Evolutionary conservation across 108 stramenopile species (phyloP), one percentile per base, ranked within the genome.

Genomic region (Chaetoceros muelleri): DNA sequence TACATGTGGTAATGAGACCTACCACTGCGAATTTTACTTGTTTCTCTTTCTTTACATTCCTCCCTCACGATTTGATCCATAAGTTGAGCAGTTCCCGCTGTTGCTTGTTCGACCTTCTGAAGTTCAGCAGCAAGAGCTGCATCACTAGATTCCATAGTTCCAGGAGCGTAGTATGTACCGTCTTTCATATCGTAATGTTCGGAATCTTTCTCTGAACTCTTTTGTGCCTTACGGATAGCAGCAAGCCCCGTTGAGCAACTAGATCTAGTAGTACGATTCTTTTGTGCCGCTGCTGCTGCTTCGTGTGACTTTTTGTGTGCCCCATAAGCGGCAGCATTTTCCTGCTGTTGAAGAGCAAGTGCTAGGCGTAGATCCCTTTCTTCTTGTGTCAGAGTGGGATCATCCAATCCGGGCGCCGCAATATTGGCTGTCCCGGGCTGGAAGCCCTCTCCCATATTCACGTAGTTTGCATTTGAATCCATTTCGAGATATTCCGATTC

Each of bases 61-160:
- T 87, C 85, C 51, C 56, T 79, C 30, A 79, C 59, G 71, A 87
- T 91, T 78, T 91, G 87, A 30, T 69, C 53, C 82, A 86, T 74
- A 40, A 79, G 73, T 52, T 75, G 74, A 1, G 72, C 84, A 8
- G 85, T 92, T 51, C 86, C 90, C 30, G 86, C 90, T 27, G 80
- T 83, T 27, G 83, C 80, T 62, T 88, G 86, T 59, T 92, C 90
- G 28, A 92, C 72, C 84, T 88, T 92, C 65, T 92, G 90, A 25
- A 92, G 68, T 44, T 85, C 82, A 70, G 81, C 55, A 21, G 90
- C 90, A 28, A 92, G 49, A 52, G 84, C 58, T 56, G 69, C 73
- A 58, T 92, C 90, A 0, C 74, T 76, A 58, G 78, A 66, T 55
- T 92, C 85, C 51, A 87, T 82, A 17, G 60, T 69, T 17, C 60